These are phyloP conservation scores for Drechslerella dactyloides DNA, from an alignment of 2,329 filamentous ascomycete genomes.

Conservation along the genomic window DNA sequence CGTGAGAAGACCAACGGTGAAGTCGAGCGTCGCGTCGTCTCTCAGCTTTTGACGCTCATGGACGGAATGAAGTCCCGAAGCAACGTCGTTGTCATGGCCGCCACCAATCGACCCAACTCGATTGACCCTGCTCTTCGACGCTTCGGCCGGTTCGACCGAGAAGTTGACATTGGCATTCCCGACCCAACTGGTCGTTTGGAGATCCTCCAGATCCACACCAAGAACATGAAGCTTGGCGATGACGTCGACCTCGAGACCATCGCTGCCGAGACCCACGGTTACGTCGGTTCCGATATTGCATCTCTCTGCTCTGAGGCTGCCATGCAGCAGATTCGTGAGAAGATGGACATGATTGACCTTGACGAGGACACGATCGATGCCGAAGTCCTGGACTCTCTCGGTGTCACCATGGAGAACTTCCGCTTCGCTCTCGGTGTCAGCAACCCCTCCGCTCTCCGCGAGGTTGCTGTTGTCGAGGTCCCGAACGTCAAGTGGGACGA, in stretches of 20 bases:
- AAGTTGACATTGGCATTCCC: constrained; percentile 97
- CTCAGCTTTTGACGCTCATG: constrained; percentile 95
- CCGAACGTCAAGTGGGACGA: constrained; percentile 99
- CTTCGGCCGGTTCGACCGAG: constrained; percentile 98
- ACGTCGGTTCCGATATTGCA: constrained; percentile 97
- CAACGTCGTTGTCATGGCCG: constrained; percentile 98
- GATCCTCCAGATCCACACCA: constrained; percentile 99
- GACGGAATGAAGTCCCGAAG: constrained; percentile 99
- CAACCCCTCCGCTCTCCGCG: constrained; percentile 97
- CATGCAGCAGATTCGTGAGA: constrained; percentile 99
- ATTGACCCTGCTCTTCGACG: constrained; percentile 97
- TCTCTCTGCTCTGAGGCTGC: constrained; percentile 98
- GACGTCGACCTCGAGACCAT: constrained; percentile 97
- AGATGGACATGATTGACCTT: constrained; percentile 99
- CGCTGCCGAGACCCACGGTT: constrained; percentile 96
- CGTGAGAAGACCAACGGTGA: constrained; percentile 99
- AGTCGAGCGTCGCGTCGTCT: constrained; percentile 97
- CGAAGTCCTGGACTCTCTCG: constrained; percentile 95
- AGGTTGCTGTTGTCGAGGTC: constrained; percentile 98
- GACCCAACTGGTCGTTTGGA: constrained; percentile 98
- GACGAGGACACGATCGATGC: constrained; percentile 99
- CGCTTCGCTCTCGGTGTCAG: constrained; percentile 96
- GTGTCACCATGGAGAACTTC: constrained; percentile 99
- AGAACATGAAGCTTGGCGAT: constrained; percentile 99
- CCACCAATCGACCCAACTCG: constrained; percentile 97